Evolutionary conservation across 441 rosid species (phyloP).

Genomic region (Populus tomentosa): DNA sequence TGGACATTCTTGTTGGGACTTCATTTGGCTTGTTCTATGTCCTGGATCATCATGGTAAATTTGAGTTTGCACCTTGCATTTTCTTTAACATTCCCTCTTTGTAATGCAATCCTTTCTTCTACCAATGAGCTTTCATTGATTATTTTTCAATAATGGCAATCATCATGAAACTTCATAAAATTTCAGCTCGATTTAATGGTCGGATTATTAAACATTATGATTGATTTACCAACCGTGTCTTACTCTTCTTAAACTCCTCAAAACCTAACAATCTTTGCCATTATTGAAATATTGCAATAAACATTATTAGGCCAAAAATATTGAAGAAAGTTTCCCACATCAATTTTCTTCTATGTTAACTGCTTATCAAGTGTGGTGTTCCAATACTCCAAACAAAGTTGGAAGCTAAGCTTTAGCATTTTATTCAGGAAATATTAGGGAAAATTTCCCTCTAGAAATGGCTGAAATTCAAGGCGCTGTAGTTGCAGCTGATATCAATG

Average conservation of each 20-base stretch:
- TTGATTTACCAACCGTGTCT: neutral
- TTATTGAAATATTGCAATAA: too few species aligned
- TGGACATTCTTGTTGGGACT: slow-evolving; percentile 98
- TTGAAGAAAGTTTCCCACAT: neutral
- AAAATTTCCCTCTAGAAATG: slow-evolving; percentile 96
- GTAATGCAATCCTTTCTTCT: neutral
- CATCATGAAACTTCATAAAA: neutral
- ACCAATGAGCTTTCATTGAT: neutral
- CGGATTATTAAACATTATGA: neutral
- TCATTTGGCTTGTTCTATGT: slow-evolving; percentile 95
- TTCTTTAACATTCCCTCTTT: neutral
- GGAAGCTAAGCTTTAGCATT: too few species aligned
- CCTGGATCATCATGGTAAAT: slow-evolving; percentile 89
- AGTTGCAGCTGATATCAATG: slow-evolving; percentile 98
- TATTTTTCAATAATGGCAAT: neutral
- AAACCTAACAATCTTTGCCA: too few species aligned
- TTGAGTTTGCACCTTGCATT: neutral
- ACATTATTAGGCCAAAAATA: too few species aligned
- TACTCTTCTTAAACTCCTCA: neutral
- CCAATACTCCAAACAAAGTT: too few species aligned
- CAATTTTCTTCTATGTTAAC: neutral
- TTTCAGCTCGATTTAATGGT: neutral
- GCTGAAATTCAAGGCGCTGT: slow-evolving; percentile 98
- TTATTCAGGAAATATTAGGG: slow-evolving; percentile 67
- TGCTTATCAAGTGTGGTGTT: neutral